Evolutionary conservation across 768 basidiomycete species (phyloP).

Genomic region (Neoboletus brunneissimus): DNA sequence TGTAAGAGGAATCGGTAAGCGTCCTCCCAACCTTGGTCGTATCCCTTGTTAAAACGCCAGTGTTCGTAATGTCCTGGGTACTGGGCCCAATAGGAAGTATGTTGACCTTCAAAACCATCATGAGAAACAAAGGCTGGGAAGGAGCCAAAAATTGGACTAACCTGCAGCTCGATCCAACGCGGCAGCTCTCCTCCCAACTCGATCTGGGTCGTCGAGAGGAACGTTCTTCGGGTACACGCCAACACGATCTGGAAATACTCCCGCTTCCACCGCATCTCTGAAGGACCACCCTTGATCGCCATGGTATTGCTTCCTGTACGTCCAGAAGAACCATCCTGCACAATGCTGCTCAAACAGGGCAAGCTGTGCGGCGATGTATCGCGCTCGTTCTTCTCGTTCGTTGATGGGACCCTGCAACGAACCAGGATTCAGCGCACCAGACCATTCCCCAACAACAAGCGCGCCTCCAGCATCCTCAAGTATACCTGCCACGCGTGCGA

Average conservation of each 20-base stretch:
- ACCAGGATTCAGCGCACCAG: slow-evolving; percentile 66
- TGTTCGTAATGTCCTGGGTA: slow-evolving; percentile 62
- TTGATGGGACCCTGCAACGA: slow-evolving; percentile 49
- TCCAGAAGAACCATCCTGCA: slow-evolving; percentile 85
- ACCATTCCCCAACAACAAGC: slow-evolving; percentile 77
- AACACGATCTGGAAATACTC: slow-evolving; percentile 56
- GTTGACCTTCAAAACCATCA: slow-evolving; percentile 32
- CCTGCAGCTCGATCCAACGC: slow-evolving; percentile 34
- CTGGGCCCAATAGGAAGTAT: slow-evolving; percentile 43
- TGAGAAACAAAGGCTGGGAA: slow-evolving; percentile 18
- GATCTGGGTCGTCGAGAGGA: slow-evolving; percentile 20
- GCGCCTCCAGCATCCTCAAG: slow-evolving; percentile 43
- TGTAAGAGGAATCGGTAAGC: slow-evolving; percentile 53
- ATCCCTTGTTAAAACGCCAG: slow-evolving; percentile 65
- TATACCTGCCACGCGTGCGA: slow-evolving; percentile 37
- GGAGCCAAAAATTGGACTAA: slow-evolving; percentile 10
- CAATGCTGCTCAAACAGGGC: slow-evolving; percentile 60
- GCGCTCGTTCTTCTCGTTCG: slow-evolving; percentile 41
- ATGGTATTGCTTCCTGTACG: slow-evolving; percentile 63
- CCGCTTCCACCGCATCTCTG: slow-evolving; percentile 57
- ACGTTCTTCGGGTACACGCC: slow-evolving; percentile 37
- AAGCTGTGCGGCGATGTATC: slow-evolving; percentile 63
- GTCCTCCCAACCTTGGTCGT: slow-evolving; percentile 69
- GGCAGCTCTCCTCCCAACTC: slow-evolving; percentile 27
- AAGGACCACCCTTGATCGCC: slow-evolving; percentile 78